A percentile compares a stretch with the other conserved stretches of the same genome.
Evolutionary conservation across 2,329 filamentous ascomycete species (phyloP).

Genomic region (Claviceps humidiphila): DNA sequence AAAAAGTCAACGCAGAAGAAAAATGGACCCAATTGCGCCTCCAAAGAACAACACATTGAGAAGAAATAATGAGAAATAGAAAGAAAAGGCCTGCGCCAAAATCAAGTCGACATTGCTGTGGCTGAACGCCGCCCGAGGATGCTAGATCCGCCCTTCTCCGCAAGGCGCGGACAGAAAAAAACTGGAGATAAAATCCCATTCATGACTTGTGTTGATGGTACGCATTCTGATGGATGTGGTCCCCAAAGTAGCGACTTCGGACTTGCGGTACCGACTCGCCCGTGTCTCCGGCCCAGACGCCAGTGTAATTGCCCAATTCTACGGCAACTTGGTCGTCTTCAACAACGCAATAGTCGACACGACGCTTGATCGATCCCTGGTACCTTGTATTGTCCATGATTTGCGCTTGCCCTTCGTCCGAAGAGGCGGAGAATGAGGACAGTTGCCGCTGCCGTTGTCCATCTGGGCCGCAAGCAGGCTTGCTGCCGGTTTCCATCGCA

Average conservation of each 20-base stretch:
- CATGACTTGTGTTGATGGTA: background rate
- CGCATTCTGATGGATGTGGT: constrained; percentile 9
- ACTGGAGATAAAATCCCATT: background rate
- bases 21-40: too few species aligned
- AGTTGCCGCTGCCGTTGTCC: background rate
- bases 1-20: too few species aligned
- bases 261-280: constrained; percentile 5
- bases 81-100: too few species aligned
- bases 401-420: background rate
- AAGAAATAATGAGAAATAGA: background rate
- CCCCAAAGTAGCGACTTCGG: constrained; percentile 10
- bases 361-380: constrained; percentile 5
- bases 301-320: constrained; percentile 11
- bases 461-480: background rate
- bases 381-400: background rate
- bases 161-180: background rate
- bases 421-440: background rate
- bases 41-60: too few species aligned
- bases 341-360: constrained; percentile 8
- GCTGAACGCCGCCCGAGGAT: background rate
- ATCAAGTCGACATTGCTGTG: too few species aligned
- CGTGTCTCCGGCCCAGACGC: constrained; percentile 9
- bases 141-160: background rate
- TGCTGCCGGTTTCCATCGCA: background rate
- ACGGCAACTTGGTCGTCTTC: constrained; percentile 4